A percentile compares a stretch with the other conserved stretches of the same genome.
phyloP scores from a whole-genome alignment of 2,329 filamentous ascomycete genomes.

The Pseudogymnoascus sp. region DNA sequence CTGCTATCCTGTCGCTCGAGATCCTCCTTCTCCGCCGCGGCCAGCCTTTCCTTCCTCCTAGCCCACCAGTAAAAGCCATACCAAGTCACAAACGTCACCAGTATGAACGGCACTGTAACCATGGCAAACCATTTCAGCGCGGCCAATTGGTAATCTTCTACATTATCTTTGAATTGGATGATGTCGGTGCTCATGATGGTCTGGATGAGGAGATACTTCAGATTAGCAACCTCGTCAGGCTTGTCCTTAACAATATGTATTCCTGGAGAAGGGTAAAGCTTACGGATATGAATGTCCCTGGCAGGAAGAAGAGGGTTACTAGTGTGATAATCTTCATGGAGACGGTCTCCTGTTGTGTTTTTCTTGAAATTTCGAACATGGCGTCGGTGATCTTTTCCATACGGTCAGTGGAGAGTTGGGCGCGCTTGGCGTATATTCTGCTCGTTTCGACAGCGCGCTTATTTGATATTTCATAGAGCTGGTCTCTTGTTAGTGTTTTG shows the following conservation, averaged over 20 bases:
- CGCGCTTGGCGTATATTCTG: slow-evolving; percentile 21
- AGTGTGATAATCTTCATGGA: slow-evolving; percentile 36
- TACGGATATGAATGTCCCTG: slow-evolving; percentile 36
- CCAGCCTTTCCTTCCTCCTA: slow-evolving; percentile 12
- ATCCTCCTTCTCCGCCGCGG: neutral
- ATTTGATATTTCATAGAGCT: slow-evolving; percentile 21
- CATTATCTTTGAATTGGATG: slow-evolving; percentile 19
- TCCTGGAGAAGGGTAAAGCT: slow-evolving; percentile 11
- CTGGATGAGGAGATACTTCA: slow-evolving; percentile 17
- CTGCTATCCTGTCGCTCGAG: too few relatives aligned
- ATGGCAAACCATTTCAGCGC: slow-evolving; percentile 28
- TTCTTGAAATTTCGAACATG: slow-evolving; percentile 28
- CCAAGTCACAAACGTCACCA: slow-evolving; percentile 29
- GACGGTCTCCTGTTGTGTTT: slow-evolving; percentile 32
- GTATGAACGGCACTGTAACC: slow-evolving; percentile 30
- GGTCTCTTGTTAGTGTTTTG: slow-evolving; percentile 9
- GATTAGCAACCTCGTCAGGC: too few relatives aligned
- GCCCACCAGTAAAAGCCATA: slow-evolving; percentile 27
- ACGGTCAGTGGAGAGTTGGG: slow-evolving; percentile 16
- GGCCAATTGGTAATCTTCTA: slow-evolving; percentile 16
- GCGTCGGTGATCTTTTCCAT: slow-evolving; percentile 23
- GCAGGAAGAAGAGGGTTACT: slow-evolving; percentile 35
- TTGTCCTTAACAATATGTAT: neutral
- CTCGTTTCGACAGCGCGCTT: too few relatives aligned
- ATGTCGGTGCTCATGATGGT: slow-evolving; percentile 36